These are phyloP conservation scores for Amanita molliuscula DNA, from an alignment of 768 basidiomycete genomes.

Conservation along the genomic window DNA sequence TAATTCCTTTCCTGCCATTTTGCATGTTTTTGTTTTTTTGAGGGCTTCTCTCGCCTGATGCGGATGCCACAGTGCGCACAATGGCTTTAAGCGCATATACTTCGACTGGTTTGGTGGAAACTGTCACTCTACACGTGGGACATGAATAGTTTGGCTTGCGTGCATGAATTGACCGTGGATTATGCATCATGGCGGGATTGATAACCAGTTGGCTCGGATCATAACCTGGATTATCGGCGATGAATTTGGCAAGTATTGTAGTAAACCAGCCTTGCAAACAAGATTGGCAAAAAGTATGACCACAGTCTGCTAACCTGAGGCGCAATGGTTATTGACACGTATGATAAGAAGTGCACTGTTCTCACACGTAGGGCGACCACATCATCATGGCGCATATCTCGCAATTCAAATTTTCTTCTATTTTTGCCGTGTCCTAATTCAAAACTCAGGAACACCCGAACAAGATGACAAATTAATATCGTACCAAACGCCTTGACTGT, in stretches of 20 bases:
- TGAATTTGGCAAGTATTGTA: conserved; percentile 38
- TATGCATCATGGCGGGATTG: background rate
- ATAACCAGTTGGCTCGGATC: conserved; percentile 18
- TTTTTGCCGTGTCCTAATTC: conserved; percentile 26
- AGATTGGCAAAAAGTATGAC: conserved; percentile 57
- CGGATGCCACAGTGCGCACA: conserved; percentile 36
- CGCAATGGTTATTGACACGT: background rate
- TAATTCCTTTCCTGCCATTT: conserved; percentile 12
- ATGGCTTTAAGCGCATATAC: conserved; percentile 52
- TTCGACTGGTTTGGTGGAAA: conserved; percentile 43
- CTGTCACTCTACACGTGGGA: conserved; percentile 49
- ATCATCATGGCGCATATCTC: conserved; percentile 55
- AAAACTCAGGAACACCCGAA: background rate
- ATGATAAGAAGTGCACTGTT: conserved; percentile 5
- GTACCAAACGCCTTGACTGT: conserved; percentile 10
- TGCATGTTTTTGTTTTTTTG: conserved; percentile 14
- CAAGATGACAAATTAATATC: background rate
- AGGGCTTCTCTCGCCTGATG: conserved; percentile 38
- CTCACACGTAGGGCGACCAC: conserved; percentile 62
- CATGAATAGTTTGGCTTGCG: conserved; percentile 50
- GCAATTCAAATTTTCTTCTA: conserved; percentile 50
- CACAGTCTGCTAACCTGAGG: conserved; percentile 50
- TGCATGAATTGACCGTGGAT: conserved; percentile 13
- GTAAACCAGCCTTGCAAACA: conserved; percentile 51
- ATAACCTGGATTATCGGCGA: conserved; percentile 35